phyloP scores from a whole-genome alignment of 2,329 filamentous ascomycete species.

The Colletotrichum sp. region DNA sequence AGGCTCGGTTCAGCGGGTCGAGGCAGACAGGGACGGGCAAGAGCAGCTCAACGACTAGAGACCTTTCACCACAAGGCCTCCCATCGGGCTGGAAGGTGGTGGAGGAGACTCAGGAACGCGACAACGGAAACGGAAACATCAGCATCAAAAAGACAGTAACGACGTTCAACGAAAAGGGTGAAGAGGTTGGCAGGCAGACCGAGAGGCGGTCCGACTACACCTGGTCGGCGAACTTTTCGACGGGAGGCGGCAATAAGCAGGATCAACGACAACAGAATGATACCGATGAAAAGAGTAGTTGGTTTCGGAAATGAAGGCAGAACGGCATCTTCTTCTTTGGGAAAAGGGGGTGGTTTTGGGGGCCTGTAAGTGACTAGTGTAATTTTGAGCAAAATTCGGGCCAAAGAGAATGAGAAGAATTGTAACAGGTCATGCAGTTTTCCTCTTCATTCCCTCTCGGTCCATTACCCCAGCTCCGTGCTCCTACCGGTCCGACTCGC shows the following conservation, averaged over 20 bases:
- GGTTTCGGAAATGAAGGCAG: slow-evolving; percentile 20
- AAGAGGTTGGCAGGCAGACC: slow-evolving; percentile 18
- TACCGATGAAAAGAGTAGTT: slow-evolving; percentile 9
- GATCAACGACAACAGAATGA: not conserved
- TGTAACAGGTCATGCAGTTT: not conserved
- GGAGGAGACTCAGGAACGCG: slow-evolving; percentile 10
- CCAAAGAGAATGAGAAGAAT: not conserved
- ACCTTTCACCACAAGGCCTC: slow-evolving; percentile 1
- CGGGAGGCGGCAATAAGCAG: not conserved
- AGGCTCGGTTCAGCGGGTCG: slow-evolving; percentile 4
- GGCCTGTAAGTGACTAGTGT: not conserved
- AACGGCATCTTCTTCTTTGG: not conserved
- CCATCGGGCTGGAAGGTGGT: slow-evolving; percentile 17
- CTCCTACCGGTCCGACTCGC: not conserved
- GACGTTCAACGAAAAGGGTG: slow-evolving; percentile 19
- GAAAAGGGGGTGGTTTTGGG: not conserved
- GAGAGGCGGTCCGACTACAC: slow-evolving; percentile 16
- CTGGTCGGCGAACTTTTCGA: slow-evolving; percentile 17
- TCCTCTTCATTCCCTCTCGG: not conserved
- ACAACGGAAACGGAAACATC: slow-evolving; percentile 19
- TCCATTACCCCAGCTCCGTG: not conserved
- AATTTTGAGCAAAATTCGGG: not conserved
- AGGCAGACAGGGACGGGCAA: not conserved
- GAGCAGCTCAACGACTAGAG: not conserved
- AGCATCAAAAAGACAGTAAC: slow-evolving; percentile 16